Base-by-base conservation (phyloP, 495 filamentous ascomycete species). In the Podospora australis region DNA sequence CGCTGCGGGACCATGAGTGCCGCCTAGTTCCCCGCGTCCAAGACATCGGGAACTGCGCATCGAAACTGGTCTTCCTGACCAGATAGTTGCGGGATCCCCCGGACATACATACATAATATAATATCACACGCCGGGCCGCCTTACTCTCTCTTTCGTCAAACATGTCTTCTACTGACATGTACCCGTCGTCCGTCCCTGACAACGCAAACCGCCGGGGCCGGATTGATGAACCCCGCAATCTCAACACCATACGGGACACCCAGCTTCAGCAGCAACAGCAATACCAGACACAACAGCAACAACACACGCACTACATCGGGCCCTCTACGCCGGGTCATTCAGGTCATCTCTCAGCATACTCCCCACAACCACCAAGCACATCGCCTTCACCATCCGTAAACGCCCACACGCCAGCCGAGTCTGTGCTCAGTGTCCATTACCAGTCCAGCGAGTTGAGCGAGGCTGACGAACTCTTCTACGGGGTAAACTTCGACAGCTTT, bases 381-480 rank as follows among this genome's bases (percentile, higher is more conserved):
- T 74, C 73, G 4, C 69, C 71, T 16, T 50, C 59, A 9, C 20
- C 59, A 6, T 57, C 63, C 44, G 59, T 63, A 35, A 59, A 70
- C 21, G 73, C 70, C 16, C 70, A 70, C 32, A 70, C 66, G 50
- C 71, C 71, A 22, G 66, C 65, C 14, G 48, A 60, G 39, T 67
- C 64, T 7, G 62, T 64, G 8, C 53, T 67, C 40, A 71, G 67
- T 42, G 39, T 66, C 44, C 46, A 66, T 49, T 73, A 70, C 54
- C 66, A 67, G 47, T 63, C 65, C 6, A 69, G 67, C 53, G 64
- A 70, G 24, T 59, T 66, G 50, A 67, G 61, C 55, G 66, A 68
- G 45, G 53, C 49, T 45, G 70, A 67, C 29, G 72, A 76, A 49
- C 63, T 62, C 7, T 70, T 70, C 50, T 60, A 68, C 30, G 63